Evolutionary conservation across 2,329 filamentous ascomycete genomes (phyloP), one percentile per base, ranked within the genome.

Genomic region (Sporothrix luriei): DNA sequence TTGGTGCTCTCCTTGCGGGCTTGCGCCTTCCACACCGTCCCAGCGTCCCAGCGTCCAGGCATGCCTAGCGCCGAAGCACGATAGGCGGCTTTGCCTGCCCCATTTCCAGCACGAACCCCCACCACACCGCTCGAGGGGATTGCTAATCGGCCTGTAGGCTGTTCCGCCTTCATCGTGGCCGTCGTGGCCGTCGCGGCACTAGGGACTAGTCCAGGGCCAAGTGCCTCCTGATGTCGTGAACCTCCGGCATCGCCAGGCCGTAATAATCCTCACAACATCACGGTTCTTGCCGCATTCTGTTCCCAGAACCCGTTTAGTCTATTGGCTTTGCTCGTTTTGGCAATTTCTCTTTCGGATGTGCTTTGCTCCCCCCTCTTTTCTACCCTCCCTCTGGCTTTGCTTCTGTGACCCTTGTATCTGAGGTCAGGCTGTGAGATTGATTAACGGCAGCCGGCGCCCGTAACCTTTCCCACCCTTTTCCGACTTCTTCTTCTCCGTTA

Each of bases 361-460:
- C 33, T 59, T 59, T 9, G 55, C 55, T 59, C 55, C 55, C 38
- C 38, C 33, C 55, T 29, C n/a, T n/a, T n/a, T n/a, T n/a, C n/a
- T n/a, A n/a, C n/a, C n/a, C 24, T 48, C 43, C 43, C 33, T 24
- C n/a, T 21, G 43, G 55, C 55, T 19, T 40, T 43, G 55, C n/a
- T 24, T 33, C 21, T 21, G 55, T 14, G 33, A n/a, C 55, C 9
- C 55, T 33, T 21, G 38, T 62, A 46, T 46, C 38, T 24, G 16
- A 62, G 13, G 11, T 62, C 38, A 43, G 61, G 11, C 61, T 33
- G 61, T 43, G 61, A 49, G 43, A 46, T 68, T 54, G 43, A 46
- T 68, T 54, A 61, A 52, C 66, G 66, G 21, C 33, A 29, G 29
- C n/a, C 21, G 21, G 49, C 57, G 4, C 51, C 59, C n/a, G 67